Evolutionary conservation across 371 early-diverging fungal species (phyloP), one percentile per base, ranked within the genome.

Genomic region (Circinella umbellata): DNA sequence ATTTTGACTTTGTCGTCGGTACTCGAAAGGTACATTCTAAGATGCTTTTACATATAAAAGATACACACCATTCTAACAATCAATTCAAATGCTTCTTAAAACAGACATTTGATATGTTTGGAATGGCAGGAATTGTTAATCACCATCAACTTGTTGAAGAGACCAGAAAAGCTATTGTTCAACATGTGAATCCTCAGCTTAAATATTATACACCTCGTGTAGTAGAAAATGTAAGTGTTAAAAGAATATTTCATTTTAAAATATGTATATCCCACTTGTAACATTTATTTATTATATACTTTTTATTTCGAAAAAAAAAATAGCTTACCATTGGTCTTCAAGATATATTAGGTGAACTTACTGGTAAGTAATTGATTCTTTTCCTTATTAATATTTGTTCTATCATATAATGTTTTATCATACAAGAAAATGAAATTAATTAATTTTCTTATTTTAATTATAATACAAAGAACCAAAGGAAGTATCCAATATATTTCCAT

Each of bases 401-500:
- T n/a, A n/a, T 27, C 27, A 27, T 27, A 27, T 27, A 27, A 27
- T 27, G 27, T 27, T 27, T 2, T 27, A 27, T 27, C 27, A 27
- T 27, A 27, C 27, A 27, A 27, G 27, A 27, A 27, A 27, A 27
- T 27, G 2, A 27, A 27, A 27, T 27, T 27, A 2, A 27, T 27
- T 27, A 27, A 27, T 27, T 27, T 27, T 27, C 27, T 27, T 27
- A 27, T 27, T 27, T 27, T 2, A 27, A 27, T 27, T 27, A 27
- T 2, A 27, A 27, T 27, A 27, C 2, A 46, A 54, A 67, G 67
- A 66, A 49, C 20, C 68, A 27, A 27, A 18, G 39, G 68, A 64
- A 48, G 18, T 73, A 36, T 18, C 42, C 18, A 66, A 69, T 60
- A 34, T 73, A 1, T 69, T 63, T n/a, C 63, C 69, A 5, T 59